Evolutionary conservation across 768 basidiomycete genomes (phyloP).

Genomic region (Trametes villosa): DNA sequence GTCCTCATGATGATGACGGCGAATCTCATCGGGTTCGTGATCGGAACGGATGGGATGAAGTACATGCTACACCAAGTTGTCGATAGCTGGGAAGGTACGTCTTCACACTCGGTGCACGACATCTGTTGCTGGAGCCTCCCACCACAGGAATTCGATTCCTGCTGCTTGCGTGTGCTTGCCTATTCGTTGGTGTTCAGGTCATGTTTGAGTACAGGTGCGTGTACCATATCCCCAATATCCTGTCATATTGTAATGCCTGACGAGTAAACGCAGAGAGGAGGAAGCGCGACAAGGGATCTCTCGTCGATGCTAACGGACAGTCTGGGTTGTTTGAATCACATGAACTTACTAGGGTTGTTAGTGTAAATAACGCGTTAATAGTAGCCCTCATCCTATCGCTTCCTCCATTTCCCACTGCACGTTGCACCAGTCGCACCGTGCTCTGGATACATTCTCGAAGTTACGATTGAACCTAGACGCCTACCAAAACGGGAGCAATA

Average conservation of each 20-base stretch:
- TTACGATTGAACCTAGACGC: not conserved
- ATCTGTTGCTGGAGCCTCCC: not conserved
- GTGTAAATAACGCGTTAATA: too few species aligned
- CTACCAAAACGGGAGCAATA: not conserved
- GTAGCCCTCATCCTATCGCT: too few species aligned
- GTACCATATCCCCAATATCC: not conserved
- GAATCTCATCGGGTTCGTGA: constrained; percentile 94
- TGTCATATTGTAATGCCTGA: not conserved
- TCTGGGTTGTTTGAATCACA: too few species aligned
- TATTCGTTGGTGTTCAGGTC: constrained; percentile 85
- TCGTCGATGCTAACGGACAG: constrained; percentile 27
- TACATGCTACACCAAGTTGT: constrained; percentile 68
- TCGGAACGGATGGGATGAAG: constrained; percentile 79
- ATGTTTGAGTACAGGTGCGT: constrained; percentile 96
- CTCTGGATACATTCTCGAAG: not conserved
- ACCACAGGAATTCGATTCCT: constrained; percentile 68
- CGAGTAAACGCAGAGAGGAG: constrained; percentile 39
- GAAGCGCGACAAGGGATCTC: constrained; percentile 35
- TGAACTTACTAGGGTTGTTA: too few species aligned
- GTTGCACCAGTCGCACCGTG: too few species aligned
- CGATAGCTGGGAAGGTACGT: constrained; percentile 66
- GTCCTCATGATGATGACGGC: constrained; percentile 89
- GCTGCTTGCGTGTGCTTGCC: constrained; percentile 54
- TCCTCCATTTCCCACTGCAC: too few species aligned
- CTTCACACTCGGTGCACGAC: constrained; percentile 12